A percentile compares a stretch with the other conserved stretches of the same genome.
phyloP scores from a whole-genome alignment of 345 rosid genomes.

The Melaleuca alternifolia region DNA sequence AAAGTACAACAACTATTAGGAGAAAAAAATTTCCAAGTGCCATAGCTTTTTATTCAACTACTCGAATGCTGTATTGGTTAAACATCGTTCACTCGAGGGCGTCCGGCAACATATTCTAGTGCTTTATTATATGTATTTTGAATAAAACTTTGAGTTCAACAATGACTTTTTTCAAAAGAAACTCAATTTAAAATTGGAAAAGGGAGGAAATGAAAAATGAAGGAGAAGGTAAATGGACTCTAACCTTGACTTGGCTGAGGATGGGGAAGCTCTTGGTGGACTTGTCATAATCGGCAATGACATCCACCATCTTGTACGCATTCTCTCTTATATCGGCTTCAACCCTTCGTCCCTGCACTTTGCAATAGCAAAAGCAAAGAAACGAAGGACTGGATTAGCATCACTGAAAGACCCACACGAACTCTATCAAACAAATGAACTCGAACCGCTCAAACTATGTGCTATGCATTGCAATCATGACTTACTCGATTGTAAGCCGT shows the following conservation, averaged over 20 bases:
- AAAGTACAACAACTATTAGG: background rate
- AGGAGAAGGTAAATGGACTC: background rate
- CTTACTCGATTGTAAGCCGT: background rate
- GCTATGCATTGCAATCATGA: background rate
- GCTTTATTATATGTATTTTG: too few relatives aligned
- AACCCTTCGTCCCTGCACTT: background rate
- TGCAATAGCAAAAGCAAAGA: too few relatives aligned
- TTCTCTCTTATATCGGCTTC: constrained; percentile 53
- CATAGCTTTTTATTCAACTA: too few relatives aligned
- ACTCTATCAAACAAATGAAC: background rate
- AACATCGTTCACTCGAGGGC: background rate
- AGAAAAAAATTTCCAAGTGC: rapidly evolving
- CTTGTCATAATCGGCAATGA: constrained; percentile 82
- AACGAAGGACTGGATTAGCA: background rate
- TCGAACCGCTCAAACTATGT: background rate
- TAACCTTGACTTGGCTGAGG: constrained; percentile 80
- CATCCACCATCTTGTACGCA: constrained; percentile 81
- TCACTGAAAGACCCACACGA: background rate
- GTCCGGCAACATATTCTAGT: too few relatives aligned
- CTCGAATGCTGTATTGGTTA: too few relatives aligned
- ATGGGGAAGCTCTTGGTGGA: constrained; percentile 64
- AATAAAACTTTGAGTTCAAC: background rate
- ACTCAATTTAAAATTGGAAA: background rate
- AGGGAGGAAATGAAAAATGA: background rate
- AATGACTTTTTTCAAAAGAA: background rate